A percentile compares a stretch with the other conserved stretches of the same genome.
Evolutionary conservation across 1,284 basidiomycete genomes (phyloP).

Genomic region (Volvariella surrecta): DNA sequence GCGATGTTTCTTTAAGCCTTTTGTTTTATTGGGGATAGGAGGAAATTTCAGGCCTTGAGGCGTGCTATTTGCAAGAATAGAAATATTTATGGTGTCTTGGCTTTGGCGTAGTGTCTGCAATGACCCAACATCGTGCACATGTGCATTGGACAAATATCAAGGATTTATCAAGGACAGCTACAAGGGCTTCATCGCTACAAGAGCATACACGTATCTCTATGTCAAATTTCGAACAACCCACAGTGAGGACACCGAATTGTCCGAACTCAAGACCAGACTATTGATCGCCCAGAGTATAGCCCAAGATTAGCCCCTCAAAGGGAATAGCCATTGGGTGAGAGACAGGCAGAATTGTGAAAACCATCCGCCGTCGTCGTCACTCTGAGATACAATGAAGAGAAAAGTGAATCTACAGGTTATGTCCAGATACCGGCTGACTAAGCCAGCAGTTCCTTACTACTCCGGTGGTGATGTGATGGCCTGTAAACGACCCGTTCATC

Average conservation of each 20-base stretch:
- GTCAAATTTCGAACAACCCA: constrained; percentile 74
- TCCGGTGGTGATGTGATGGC: constrained; percentile 8
- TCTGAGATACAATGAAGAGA: constrained; percentile 33
- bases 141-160: constrained; percentile 10
- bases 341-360: constrained; percentile 49
- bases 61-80: too few relatives aligned
- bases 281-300: constrained; percentile 55
- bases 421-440: constrained; percentile 24
- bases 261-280: constrained; percentile 76
- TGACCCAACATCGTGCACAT: too few relatives aligned
- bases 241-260: constrained; percentile 29
- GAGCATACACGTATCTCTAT: constrained; percentile 43
- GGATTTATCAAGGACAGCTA: too few relatives aligned
- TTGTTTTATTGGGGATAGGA: too few relatives aligned
- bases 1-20: too few relatives aligned
- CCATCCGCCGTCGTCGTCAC: constrained; percentile 67
- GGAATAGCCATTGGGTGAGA: constrained; percentile 45
- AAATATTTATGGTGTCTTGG: not conserved
- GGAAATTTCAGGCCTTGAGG: too few relatives aligned
- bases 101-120: constrained; percentile 9
- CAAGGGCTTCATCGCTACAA: too few relatives aligned
- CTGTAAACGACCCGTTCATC: constrained; percentile 1
- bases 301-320: constrained; percentile 21
- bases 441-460: constrained; percentile 14
- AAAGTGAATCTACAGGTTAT: not conserved